Conservation (phyloP, 2,329 filamentous ascomycete genomes). For the Claviceps spartinae region DNA sequence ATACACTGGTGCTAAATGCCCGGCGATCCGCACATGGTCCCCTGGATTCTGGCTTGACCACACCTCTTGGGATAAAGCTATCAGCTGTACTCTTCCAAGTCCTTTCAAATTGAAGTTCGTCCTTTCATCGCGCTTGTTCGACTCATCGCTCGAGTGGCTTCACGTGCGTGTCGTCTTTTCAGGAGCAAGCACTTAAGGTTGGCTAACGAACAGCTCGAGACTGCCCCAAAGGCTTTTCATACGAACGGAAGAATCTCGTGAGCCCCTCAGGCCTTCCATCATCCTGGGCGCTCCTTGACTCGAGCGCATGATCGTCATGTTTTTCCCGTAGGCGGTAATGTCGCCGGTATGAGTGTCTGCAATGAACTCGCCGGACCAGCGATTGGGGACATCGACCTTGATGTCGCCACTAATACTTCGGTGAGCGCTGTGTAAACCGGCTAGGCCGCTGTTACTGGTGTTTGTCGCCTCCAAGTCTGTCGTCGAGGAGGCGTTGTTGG, state of each 20-base stretch:
- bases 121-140: no score
- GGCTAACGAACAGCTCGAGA: slow-evolving; percentile 8
- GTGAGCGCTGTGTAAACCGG: slow-evolving; percentile 28
- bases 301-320: slow-evolving; percentile 23
- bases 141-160: no score
- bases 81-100: no score
- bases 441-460: slow-evolving; percentile 11
- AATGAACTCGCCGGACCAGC: slow-evolving; percentile 34
- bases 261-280: slow-evolving; percentile 28
- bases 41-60: no score
- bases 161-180: no score
- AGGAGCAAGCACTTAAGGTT: slow-evolving; percentile 11
- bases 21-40: no score
- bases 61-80: no score
- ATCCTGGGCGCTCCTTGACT: slow-evolving; percentile 20
- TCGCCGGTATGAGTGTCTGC: slow-evolving; percentile 24
- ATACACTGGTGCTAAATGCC: no score
- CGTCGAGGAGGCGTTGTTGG: no score
- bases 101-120: no score
- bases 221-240: slow-evolving; percentile 19
- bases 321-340: slow-evolving; percentile 27
- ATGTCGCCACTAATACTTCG: slow-evolving; percentile 30
- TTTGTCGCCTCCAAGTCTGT: no score
- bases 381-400: slow-evolving; percentile 29
- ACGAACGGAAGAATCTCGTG: slow-evolving; percentile 19